Conservation (phyloP, 2,329 filamentous ascomycete genomes). For the Fusarium newnesense region DNA sequence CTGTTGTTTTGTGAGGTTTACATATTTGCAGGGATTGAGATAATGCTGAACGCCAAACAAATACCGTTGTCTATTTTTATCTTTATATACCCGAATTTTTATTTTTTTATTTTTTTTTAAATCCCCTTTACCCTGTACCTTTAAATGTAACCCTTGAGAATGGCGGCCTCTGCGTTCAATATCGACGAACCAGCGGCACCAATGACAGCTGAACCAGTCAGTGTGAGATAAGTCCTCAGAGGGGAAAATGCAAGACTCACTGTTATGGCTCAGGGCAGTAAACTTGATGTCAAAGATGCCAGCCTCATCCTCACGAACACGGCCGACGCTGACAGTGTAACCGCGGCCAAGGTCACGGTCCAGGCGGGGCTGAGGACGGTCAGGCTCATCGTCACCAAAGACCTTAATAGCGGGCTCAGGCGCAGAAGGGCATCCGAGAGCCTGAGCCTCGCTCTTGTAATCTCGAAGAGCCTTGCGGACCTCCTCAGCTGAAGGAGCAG, state of each 20-base stretch:
- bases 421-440: slow-evolving; percentile 86
- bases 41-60: slow-evolving; percentile 2
- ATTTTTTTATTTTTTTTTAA: slow-evolving; percentile 4
- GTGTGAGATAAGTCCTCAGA: neutral
- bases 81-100: neutral
- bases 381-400: slow-evolving; percentile 78
- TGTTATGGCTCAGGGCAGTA: slow-evolving; percentile 87
- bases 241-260: slow-evolving; percentile 52
- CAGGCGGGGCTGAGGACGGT: slow-evolving; percentile 89
- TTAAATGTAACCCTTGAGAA: slow-evolving; percentile 86
- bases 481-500: slow-evolving; percentile 77
- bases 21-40: neutral
- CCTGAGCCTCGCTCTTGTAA: slow-evolving; percentile 85
- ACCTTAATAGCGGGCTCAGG: slow-evolving; percentile 84
- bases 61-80: slow-evolving; percentile 4
- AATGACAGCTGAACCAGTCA: slow-evolving; percentile 73
- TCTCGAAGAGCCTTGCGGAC: slow-evolving; percentile 82
- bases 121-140: neutral
- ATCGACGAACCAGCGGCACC: slow-evolving; percentile 97
- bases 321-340: slow-evolving; percentile 91
- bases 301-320: slow-evolving; percentile 85
- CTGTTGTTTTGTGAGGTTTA: neutral
- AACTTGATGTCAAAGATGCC: slow-evolving; percentile 96
- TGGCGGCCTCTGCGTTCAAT: slow-evolving; percentile 90
- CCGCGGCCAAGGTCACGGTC: slow-evolving; percentile 87